Conservation (phyloP, 306 rosid genomes). For the Prunus salicina region DNA sequence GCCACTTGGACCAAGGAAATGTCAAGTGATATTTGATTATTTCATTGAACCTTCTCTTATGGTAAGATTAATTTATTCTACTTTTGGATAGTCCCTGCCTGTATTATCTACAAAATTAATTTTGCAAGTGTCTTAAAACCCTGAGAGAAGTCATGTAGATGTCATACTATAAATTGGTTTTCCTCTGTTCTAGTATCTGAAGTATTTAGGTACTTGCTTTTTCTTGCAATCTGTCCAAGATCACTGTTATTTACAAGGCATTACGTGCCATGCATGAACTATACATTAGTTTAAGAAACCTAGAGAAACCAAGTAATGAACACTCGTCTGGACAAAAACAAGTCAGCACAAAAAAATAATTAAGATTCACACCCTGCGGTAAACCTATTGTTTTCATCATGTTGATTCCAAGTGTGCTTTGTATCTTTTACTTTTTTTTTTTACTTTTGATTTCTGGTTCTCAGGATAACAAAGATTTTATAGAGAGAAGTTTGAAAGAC, state of each 20-base stretch:
- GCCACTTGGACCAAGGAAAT: conserved; percentile 77
- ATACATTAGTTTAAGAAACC: too few species aligned
- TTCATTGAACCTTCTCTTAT: conserved; percentile 66
- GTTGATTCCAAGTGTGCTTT: background rate
- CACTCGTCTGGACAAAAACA: too few species aligned
- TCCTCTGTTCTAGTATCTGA: background rate
- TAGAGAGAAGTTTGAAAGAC: conserved; percentile 65
- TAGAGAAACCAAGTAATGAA: too few species aligned
- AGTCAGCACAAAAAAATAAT: too few species aligned
- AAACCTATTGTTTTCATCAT: background rate
- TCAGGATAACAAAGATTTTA: conserved; percentile 61
- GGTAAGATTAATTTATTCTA: conserved; percentile 44
- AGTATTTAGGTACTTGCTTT: too few species aligned
- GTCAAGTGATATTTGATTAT: conserved; percentile 75
- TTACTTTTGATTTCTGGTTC: background rate
- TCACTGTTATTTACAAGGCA: too few species aligned
- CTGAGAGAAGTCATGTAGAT: background rate
- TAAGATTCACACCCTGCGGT: background rate
- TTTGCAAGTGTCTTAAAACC: background rate
- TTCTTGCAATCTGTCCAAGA: too few species aligned
- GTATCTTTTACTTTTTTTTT: background rate
- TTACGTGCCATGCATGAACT: too few species aligned
- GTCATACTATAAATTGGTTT: too few species aligned
- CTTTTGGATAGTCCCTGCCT: background rate
- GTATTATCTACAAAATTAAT: background rate